These are phyloP conservation scores for Beauveria varroae DNA, from an alignment of 2,329 filamentous ascomycete species.

Conservation along the genomic window DNA sequence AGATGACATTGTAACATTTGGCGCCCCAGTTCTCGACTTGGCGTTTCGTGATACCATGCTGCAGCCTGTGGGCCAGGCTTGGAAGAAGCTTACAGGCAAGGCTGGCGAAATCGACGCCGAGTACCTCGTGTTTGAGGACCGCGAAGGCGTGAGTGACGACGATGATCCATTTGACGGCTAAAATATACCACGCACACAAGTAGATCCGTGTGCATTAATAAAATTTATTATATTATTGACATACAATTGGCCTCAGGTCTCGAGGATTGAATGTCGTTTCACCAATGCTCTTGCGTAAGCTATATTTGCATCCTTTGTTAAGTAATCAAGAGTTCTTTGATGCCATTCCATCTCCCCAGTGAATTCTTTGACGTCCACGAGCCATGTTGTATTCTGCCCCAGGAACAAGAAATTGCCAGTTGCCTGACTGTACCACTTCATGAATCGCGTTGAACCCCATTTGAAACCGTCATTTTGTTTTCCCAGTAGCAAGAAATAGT, in stretches of 20 bases:
- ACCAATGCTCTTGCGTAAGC: background rate
- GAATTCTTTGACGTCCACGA: too few species aligned
- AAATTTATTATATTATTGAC: constrained; percentile 14
- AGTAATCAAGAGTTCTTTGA: too few species aligned
- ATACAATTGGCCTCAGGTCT: background rate
- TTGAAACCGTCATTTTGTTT: background rate
- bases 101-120: constrained; percentile 35
- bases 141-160: constrained; percentile 54
- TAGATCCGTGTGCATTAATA: constrained; percentile 10
- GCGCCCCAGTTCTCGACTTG: constrained; percentile 54
- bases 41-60: constrained; percentile 67
- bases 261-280: background rate
- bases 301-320: background rate
- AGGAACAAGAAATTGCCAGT: background rate
- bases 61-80: constrained; percentile 59
- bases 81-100: constrained; percentile 54
- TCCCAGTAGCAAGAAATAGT: background rate
- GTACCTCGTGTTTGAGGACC: constrained; percentile 75
- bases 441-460: background rate
- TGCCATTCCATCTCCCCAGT: background rate
- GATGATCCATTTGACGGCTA: constrained; percentile 44
- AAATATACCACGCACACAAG: constrained; percentile 12
- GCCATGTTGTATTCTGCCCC: background rate
- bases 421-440: background rate
- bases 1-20: constrained; percentile 46